Evolutionary conservation across 768 basidiomycete genomes (phyloP).

Genomic region (Saitozyma sp.): DNA sequence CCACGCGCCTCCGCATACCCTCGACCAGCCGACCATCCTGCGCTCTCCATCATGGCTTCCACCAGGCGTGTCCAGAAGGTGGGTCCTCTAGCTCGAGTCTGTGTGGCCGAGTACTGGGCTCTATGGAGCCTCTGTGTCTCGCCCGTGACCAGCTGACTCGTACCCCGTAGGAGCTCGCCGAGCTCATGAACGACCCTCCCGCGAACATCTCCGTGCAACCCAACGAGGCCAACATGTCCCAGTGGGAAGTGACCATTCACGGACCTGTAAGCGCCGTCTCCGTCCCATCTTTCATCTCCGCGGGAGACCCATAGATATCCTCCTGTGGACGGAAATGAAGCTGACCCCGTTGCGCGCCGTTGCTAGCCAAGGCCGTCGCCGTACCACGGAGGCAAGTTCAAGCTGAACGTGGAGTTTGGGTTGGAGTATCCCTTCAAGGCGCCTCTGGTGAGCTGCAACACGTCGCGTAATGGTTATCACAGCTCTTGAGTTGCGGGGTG

Average conservation of each 20-base stretch:
- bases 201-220: constrained; percentile 40
- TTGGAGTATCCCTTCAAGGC: constrained; percentile 53
- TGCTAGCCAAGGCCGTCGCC: constrained; percentile 35
- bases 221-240: constrained; percentile 46
- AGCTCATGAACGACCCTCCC: constrained; percentile 37
- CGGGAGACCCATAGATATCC: neutral
- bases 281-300: neutral
- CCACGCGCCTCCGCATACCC: too few species aligned
- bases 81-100: neutral
- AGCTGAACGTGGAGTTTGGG: constrained; percentile 45
- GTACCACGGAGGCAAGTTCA: constrained; percentile 51
- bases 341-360: constrained; percentile 1
- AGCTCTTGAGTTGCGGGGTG: too few species aligned
- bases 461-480: too few species aligned
- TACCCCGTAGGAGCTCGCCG: constrained; percentile 38
- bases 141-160: neutral
- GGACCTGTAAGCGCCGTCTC: constrained; percentile 47
- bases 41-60: constrained; percentile 1
- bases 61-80: constrained; percentile 42
- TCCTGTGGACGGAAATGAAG: neutral
- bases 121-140: neutral
- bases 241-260: constrained; percentile 44
- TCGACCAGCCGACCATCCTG: too few species aligned
- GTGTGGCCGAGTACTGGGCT: neutral
- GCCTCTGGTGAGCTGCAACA: constrained; percentile 37